Base-by-base conservation (phyloP, 2,329 filamentous ascomycete species). In the Talaromyces albobiverticillius region DNA sequence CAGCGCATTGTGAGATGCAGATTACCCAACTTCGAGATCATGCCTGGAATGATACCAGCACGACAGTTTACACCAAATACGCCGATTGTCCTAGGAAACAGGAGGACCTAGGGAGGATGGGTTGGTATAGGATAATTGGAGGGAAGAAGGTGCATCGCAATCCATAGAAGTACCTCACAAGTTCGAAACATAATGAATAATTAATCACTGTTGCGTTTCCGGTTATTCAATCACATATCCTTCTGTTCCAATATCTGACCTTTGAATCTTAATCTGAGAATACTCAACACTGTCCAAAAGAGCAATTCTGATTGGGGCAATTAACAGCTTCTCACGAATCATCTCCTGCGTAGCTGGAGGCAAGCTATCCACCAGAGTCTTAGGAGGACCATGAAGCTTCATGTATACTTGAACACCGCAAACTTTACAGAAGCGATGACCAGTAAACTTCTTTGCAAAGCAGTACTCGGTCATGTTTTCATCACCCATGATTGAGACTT, bases 1-100 rank as follows among this genome's bases (percentile, higher is more conserved):
- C 54, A 32, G 53, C 40, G 34, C 87, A 90, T 66, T 87, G 85
- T n/a, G n/a, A n/a, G n/a, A n/a, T n/a, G n/a, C n/a, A n/a, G n/a
- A n/a, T n/a, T n/a, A n/a, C n/a, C n/a, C n/a, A n/a, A n/a, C n/a
- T n/a, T n/a, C n/a, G n/a, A n/a, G n/a, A n/a, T n/a, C n/a, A n/a
- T n/a, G n/a, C n/a, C n/a, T n/a, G n/a, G n/a, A n/a, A n/a, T n/a
- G n/a, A n/a, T n/a, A n/a, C n/a, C n/a, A n/a, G n/a, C n/a, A n/a
- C n/a, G n/a, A n/a, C n/a, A n/a, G n/a, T n/a, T n/a, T n/a, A n/a
- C n/a, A n/a, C n/a, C n/a, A n/a, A n/a, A n/a, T n/a, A n/a, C n/a
- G n/a, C n/a, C n/a, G n/a, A n/a, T n/a, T n/a, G n/a, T n/a, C n/a
- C n/a, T n/a, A n/a, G n/a, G n/a, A n/a, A n/a, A n/a, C n/a, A n/a